phyloP scores from a whole-genome alignment of 2,329 filamentous ascomycete genomes.

The Zymoseptoria ardabiliae region DNA sequence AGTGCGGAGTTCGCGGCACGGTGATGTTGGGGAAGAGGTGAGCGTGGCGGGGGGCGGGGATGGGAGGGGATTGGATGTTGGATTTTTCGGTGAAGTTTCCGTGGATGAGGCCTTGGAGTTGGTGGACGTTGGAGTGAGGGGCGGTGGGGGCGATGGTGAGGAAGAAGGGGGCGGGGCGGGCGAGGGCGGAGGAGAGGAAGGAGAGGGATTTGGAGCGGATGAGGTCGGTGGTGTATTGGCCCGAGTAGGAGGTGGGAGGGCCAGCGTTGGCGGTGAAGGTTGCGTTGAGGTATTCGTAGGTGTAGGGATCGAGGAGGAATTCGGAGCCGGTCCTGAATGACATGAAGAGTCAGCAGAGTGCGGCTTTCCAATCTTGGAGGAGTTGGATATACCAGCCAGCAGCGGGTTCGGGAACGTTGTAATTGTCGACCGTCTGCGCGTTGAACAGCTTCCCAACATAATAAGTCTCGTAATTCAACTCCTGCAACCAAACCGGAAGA shows the following conservation, averaged over 20 bases:
- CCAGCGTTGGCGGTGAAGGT: slow-evolving; percentile 56
- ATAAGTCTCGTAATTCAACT: slow-evolving; percentile 62
- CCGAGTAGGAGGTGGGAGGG: slow-evolving; percentile 48
- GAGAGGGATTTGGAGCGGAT: slow-evolving; percentile 52
- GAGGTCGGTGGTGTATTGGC: slow-evolving; percentile 52
- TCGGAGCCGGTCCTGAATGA: slow-evolving; percentile 42
- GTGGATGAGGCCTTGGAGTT: slow-evolving; percentile 22
- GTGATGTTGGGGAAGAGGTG: slow-evolving; percentile 53
- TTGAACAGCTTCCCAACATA: slow-evolving; percentile 71
- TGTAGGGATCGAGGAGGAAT: slow-evolving; percentile 50
- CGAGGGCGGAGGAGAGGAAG: slow-evolving; percentile 55
- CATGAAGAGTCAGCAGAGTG: too few species aligned
- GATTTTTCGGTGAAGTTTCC: slow-evolving; percentile 25
- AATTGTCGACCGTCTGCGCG: slow-evolving; percentile 53
- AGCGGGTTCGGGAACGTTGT: slow-evolving; percentile 47
- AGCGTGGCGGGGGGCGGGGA: slow-evolving; percentile 54
- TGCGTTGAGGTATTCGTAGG: slow-evolving; percentile 61
- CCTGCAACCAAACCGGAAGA: slow-evolving; percentile 63
- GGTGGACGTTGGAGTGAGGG: slow-evolving; percentile 53
- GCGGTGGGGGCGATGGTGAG: slow-evolving; percentile 58
- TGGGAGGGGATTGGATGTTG: slow-evolving; percentile 38
- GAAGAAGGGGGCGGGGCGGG: slow-evolving; percentile 54
- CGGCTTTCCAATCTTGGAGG: too few species aligned
- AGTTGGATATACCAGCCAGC: slow-evolving; percentile 54
- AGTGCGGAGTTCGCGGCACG: slow-evolving; percentile 56